Conservation (phyloP, 2,329 filamentous ascomycete species). For the Claviceps sp. region DNA sequence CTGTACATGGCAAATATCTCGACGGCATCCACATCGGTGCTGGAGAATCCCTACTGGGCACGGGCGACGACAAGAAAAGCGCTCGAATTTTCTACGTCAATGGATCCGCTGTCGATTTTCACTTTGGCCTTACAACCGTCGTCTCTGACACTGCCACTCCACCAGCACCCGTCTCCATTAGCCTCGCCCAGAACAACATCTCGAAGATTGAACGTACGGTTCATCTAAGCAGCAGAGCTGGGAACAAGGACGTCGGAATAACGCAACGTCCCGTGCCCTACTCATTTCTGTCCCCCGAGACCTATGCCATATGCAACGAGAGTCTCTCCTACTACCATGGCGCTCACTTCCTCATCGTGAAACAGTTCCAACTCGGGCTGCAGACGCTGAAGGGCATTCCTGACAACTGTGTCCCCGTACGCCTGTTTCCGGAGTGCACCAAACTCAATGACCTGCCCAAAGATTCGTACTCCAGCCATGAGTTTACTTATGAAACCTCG, state of each 20-base stretch:
- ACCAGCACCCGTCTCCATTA: conserved; percentile 11
- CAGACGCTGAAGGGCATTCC: conserved; percentile 14
- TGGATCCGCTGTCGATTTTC: conserved; percentile 25
- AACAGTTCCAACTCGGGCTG: conserved; percentile 18
- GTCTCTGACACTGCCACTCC: conserved; percentile 1
- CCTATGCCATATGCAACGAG: conserved; percentile 29
- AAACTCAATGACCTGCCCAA: conserved; percentile 21
- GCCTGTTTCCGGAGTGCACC: conserved; percentile 30
- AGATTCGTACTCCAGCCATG: conserved; percentile 24
- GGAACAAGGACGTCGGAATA: conserved; percentile 18
- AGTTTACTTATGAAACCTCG: conserved; percentile 21
- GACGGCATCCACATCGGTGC: conserved; percentile 30
- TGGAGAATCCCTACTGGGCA: conserved; percentile 24
- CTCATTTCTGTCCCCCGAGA: conserved; percentile 20
- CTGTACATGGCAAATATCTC: conserved; percentile 27
- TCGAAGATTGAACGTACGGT: conserved; percentile 1
- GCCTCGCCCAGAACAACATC: not conserved
- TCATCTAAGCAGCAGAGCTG: not conserved
- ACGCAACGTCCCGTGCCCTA: conserved; percentile 13
- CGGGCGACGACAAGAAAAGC: conserved; percentile 12
- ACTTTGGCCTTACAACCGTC: conserved; percentile 6
- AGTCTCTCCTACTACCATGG: conserved; percentile 26
- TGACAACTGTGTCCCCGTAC: conserved; percentile 27
- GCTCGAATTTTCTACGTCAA: conserved; percentile 34
- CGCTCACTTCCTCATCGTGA: conserved; percentile 23